Evolutionary conservation across 1,284 basidiomycete species (phyloP), one percentile per base, ranked within the genome.

Genomic region (Leccinum solheimii): DNA sequence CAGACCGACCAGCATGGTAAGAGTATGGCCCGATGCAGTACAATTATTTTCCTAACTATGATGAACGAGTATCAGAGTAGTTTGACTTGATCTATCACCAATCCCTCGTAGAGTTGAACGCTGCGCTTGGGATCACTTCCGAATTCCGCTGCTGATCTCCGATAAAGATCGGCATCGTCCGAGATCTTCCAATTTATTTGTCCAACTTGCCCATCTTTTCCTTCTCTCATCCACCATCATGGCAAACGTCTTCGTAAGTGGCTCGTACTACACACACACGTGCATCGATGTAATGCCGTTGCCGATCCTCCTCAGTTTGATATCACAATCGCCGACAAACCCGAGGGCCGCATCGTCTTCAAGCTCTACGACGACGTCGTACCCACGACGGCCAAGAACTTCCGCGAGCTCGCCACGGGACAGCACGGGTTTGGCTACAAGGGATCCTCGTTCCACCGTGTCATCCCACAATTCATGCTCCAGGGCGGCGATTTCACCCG

Each of bases 341-440:
- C 79, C 0, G 75, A 81, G 1, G 94, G 92, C 0, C 84, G 90
- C 58, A 88, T 97, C 75, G 84, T 88, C 62, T 94, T 97, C 81
- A 88, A 87, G 76, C 85, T 98, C 32, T 97, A 83, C 72, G 90
- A 92, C 77, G 72, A 82, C 0, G 77, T 80, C 38, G 86, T 88
- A 16, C 90, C 89, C n/a, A 82, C 79, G 70, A 97, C 95, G 0
- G 81, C 91, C 0, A 83, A 79, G 63, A 98, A 99, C 81, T 98
- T 98, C 80, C 89, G 95, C 59, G 91, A 95, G 71, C 86, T 98
- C 23, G 91, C 90, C 66, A 92, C 92, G 0, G 91, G 92, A 26
- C 78, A 90, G 75, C 76, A 91, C 26, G 86, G 86, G n/a, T 87
- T 75, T 59, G 87, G 88, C 30, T 91, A 89, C 72, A 66, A 75